Percentiles rank a stretch among this genome's conserved stretches.
Evolutionary conservation across 345 rosid species (phyloP).

Genomic region (Eucalyptus curtisii): DNA sequence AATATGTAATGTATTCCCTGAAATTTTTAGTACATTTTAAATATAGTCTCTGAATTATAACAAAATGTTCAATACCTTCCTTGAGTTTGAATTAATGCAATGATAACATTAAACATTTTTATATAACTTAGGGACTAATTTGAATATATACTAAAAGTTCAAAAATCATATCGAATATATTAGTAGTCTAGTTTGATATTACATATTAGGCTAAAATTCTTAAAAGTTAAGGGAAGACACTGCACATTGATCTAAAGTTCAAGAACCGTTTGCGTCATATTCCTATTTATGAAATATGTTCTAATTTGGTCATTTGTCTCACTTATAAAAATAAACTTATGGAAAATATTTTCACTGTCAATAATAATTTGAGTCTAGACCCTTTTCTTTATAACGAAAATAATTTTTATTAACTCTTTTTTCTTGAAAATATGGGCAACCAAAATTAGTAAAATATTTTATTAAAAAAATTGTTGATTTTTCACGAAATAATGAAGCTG

Average conservation of each 20-base stretch:
- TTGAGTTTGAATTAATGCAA: too few relatives aligned
- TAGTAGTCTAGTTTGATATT: accelerated
- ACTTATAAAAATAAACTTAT: neutral
- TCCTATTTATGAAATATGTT: neutral
- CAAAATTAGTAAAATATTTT: neutral
- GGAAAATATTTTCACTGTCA: neutral
- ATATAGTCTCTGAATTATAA: too few relatives aligned
- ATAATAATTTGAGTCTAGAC: neutral
- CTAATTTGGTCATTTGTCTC: neutral
- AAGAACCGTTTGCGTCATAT: accelerated
- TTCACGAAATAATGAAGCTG: accelerated
- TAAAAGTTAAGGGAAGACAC: accelerated
- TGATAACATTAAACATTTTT: too few relatives aligned
- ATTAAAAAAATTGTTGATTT: neutral
- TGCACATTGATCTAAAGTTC: too few relatives aligned
- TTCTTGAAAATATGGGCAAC: neutral
- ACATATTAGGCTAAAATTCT: accelerated
- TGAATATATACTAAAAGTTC: accelerated
- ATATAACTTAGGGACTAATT: too few relatives aligned
- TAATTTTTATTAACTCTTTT: neutral
- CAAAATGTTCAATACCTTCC: accelerated
- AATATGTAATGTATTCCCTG: too few relatives aligned
- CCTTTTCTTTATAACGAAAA: neutral
- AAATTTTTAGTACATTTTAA: accelerated
- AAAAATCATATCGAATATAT: accelerated